Base-by-base conservation (phyloP, 1,139 yeast genomes). In the Lodderomyces theae region DNA sequence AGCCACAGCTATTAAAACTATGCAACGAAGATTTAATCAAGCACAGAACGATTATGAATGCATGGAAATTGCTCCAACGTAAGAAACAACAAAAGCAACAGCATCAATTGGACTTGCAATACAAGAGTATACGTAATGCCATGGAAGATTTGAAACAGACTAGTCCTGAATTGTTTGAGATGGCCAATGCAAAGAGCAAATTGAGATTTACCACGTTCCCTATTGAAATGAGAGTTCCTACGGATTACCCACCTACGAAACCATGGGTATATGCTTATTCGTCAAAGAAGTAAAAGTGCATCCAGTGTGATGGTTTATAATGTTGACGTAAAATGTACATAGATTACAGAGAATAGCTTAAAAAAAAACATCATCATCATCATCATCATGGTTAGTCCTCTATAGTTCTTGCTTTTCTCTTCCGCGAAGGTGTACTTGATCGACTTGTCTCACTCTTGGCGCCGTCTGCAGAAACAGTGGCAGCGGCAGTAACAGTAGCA, bases 201-300 rank as follows among this genome's bases (percentile, higher is more conserved):
- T 57, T 58, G 24, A 61, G 66, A 41, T 77, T 79, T 47, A 57
- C 58, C 32, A 37, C 35, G 9, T 85, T 82, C 58, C 92, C 94
- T 7, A 60, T 83, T 54, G 96, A 90, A 54, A 62, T 88, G 66
- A 78, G 95, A 57, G 79, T 86, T 4, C 97, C 98, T 25, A 86
- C 96, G 1, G 95, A 89, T 42, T 87, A 72, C 48, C 98, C 98
- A n/a, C 85, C 97, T 31, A 80, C 79, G 54, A 74, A 77, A 47
- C 74, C 87, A 22, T 90, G 97, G 97, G 79, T 82, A 44, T 77
- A 79, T 56, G 80, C 82, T 51, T 86, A 69, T 54, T 56, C 46
- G 23, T 51, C 53, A 35, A 30, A 35, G 30, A 37, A 51, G 43
- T 51, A 51, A 44, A 39, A 40, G 29, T 33, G 24, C 18, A 25